Base-by-base conservation (phyloP, 441 rosid species). In the Populus hybrid region DNA sequence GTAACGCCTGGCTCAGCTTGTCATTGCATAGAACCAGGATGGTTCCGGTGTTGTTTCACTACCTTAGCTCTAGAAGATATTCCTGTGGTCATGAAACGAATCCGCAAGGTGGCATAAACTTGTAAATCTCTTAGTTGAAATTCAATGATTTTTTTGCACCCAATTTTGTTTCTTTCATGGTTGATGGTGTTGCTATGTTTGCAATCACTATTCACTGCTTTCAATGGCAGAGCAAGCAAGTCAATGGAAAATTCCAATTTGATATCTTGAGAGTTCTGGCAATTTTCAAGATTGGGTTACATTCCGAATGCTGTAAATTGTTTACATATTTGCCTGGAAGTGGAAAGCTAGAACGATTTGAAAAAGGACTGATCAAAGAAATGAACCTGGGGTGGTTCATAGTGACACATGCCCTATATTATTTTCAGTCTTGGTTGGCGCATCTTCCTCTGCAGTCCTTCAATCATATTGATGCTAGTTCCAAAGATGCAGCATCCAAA, bases 21-120 rank as follows among this genome's bases (percentile, higher is more conserved):
- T 78, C 96, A 92, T 82, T 91, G 96, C 86, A 92, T 89, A 77
- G 97, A 95, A 84, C 95, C 93, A 0, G 99, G 99, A 75, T 95
- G 99, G 98, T 95, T 93, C 79, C 82, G 98, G 30, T 93, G 94
- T 78, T 91, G 97, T 87, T 92, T 92, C 81, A 83, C 97, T 5
- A 80, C 90, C 67, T 84, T 93, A 79, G 80, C 87, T 8, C 79
- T 78, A 77, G 92, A 88, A 79, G 94, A 92, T 82, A 82, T 93
- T 84, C 90, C 91, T 72, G 57, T 87, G 40, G 89, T 90, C 16
- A 78, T 93, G 65, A 91, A 87, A 40, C 81, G 96, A 80, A 91
- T 91, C 35, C 78, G 69, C 21, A 86, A 77, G 80, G 88, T 89
- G 78, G 80, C 81, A 63, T 91, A 89, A 84, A 78, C 86, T 53